Conservation (phyloP, 805 yeast genomes). For the Starmerella sp. region DNA sequence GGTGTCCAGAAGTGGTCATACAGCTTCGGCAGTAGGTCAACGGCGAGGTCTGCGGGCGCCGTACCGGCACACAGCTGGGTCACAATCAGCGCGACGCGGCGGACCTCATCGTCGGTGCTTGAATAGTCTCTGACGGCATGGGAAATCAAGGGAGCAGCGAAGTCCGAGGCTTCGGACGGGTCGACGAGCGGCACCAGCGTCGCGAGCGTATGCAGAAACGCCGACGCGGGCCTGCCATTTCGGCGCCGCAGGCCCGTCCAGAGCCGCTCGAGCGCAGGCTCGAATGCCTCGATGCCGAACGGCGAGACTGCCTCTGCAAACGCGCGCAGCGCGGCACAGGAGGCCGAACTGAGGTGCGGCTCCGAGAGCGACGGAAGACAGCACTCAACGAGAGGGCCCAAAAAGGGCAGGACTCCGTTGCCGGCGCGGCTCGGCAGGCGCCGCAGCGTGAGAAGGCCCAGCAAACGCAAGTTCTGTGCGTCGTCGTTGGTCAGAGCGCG, state of each 20-base stretch:
- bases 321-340: conserved; percentile 62
- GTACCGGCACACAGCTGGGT: conserved; percentile 55
- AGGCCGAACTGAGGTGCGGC: conserved; percentile 49
- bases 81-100: conserved; percentile 55
- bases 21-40: conserved; percentile 42
- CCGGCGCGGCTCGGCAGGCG: conserved; percentile 63
- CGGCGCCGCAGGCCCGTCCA: conserved; percentile 72
- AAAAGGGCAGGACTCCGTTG: conserved; percentile 53
- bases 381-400: conserved; percentile 49
- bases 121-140: conserved; percentile 60
- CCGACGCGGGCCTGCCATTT: conserved; percentile 60
- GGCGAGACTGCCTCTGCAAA: conserved; percentile 77
- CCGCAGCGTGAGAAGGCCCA: conserved; percentile 44
- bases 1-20: conserved; percentile 2
- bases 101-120: conserved; percentile 84
- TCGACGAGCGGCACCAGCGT: conserved; percentile 77
- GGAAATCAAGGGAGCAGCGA: conserved; percentile 60
- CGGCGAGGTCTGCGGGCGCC: conserved; percentile 39
- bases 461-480: conserved; percentile 75
- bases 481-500: conserved; percentile 67
- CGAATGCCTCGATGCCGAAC: conserved; percentile 83
- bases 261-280: conserved; percentile 55
- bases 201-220: conserved; percentile 68
- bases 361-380: conserved; percentile 42
- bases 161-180: conserved; percentile 65